phyloP scores from a whole-genome alignment of 2,329 filamentous ascomycete species.

The Eurotiales sp. region DNA sequence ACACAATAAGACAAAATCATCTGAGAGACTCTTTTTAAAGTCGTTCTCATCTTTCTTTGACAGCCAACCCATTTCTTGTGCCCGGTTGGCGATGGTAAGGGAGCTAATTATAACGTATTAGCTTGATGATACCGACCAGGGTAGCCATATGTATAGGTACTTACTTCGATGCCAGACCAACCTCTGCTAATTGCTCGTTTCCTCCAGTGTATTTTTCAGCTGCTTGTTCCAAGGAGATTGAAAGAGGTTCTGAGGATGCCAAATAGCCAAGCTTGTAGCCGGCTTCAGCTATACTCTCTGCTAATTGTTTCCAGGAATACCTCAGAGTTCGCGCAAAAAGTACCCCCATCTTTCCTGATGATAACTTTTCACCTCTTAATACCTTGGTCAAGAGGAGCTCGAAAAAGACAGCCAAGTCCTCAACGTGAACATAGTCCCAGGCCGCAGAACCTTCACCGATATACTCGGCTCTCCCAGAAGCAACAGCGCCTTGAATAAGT shows the following conservation, averaged over 20 bases:
- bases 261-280: not conserved
- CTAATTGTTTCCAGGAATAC: constrained; percentile 5
- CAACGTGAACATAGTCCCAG: constrained; percentile 8
- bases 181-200: constrained; percentile 2
- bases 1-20: not conserved
- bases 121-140: not conserved
- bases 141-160: not conserved
- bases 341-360: not conserved
- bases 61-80: constrained; percentile 1
- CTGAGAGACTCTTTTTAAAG: not conserved
- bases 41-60: not conserved
- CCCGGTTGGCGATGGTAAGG: not conserved
- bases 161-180: constrained; percentile 2
- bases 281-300: not conserved
- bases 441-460: not conserved
- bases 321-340: not conserved
- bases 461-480: not conserved
- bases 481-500: not conserved
- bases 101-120: not conserved
- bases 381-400: not conserved
- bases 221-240: not conserved
- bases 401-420: constrained; percentile 1
- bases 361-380: not conserved
- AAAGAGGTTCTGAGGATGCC: not conserved
- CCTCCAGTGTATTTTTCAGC: constrained; percentile 1